A percentile compares a stretch with the other conserved stretches of the same genome.
These are phyloP conservation scores for Thozetella sp. DNA, from an alignment of 495 filamentous ascomycete genomes.

Conservation along the genomic window DNA sequence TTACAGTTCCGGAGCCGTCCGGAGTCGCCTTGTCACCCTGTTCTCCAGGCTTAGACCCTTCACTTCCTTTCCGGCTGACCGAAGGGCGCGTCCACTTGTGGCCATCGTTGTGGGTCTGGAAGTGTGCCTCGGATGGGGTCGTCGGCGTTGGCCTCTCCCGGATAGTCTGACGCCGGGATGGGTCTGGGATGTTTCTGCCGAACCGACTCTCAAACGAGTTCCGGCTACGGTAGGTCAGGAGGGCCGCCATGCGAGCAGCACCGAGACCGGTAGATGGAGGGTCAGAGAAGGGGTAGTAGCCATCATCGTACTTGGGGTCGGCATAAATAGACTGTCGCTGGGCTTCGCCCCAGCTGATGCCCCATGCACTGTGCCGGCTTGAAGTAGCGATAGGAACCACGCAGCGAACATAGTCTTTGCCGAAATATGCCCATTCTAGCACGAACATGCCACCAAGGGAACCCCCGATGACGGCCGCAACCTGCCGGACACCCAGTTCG, in stretches of 20 bases:
- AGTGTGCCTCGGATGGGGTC: conserved; percentile 79
- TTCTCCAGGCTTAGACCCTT: conserved; percentile 20
- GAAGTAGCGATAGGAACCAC: conserved; percentile 96
- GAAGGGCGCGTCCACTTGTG: conserved; percentile 60
- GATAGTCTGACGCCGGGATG: conserved; percentile 76
- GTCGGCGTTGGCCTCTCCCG: conserved; percentile 63
- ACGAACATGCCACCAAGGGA: conserved; percentile 99
- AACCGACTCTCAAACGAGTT: conserved; percentile 97
- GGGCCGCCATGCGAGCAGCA: conserved; percentile 93
- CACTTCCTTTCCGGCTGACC: conserved; percentile 36
- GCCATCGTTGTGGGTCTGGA: conserved; percentile 94
- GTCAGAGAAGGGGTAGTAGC: conserved; percentile 85
- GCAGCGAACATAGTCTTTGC: conserved; percentile 86
- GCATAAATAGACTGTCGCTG: conserved; percentile 98
- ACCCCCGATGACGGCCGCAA: conserved; percentile 92
- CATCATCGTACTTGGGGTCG: conserved; percentile 97
- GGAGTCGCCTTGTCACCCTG: conserved; percentile 35
- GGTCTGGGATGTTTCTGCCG: conserved; percentile 88
- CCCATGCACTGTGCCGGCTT: conserved; percentile 95
- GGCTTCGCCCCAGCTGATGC: conserved; percentile 98
- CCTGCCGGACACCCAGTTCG: conserved; percentile 80
- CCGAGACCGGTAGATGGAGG: conserved; percentile 86
- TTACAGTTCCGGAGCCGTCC: conserved; percentile 29
- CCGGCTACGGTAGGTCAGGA: conserved; percentile 92
- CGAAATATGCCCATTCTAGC: conserved; percentile 95